A percentile compares a stretch with the other conserved stretches of the same genome.
These are phyloP conservation scores for Drechslera avenae DNA, from an alignment of 2,329 filamentous ascomycete species.

Conservation along the genomic window DNA sequence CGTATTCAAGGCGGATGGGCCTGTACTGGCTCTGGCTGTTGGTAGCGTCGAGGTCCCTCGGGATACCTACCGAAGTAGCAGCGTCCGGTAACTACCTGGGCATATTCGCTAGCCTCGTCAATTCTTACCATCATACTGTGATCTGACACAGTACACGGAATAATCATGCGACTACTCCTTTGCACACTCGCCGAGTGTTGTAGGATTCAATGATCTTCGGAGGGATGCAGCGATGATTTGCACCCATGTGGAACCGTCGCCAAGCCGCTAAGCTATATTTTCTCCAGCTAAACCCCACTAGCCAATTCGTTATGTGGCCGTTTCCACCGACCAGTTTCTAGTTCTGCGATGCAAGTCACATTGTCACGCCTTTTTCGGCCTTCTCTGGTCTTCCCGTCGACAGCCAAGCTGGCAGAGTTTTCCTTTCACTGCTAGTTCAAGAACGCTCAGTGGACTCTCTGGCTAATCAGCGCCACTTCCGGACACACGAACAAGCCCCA, in stretches of 20 bases:
- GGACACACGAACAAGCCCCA: neutral
- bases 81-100: conserved; percentile 38
- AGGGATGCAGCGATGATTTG: neutral
- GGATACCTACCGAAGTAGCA: conserved; percentile 26
- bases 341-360: neutral
- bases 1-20: conserved; percentile 50
- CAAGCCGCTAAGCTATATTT: neutral
- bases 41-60: conserved; percentile 33
- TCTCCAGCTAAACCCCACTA: neutral
- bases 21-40: conserved; percentile 46
- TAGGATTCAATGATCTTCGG: conserved; percentile 7
- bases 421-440: neutral
- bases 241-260: neutral
- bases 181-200: conserved; percentile 14
- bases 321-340: neutral
- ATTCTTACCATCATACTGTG: conserved; percentile 22
- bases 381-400: neutral
- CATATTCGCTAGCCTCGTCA: too few species aligned
- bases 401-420: neutral
- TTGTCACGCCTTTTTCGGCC: neutral
- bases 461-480: conserved; percentile 6
- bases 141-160: neutral
- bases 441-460: neutral
- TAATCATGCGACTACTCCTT: neutral
- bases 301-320: too few species aligned